Conservation (phyloP, 1,284 basidiomycete species). For the Serendipita sp. region DNA sequence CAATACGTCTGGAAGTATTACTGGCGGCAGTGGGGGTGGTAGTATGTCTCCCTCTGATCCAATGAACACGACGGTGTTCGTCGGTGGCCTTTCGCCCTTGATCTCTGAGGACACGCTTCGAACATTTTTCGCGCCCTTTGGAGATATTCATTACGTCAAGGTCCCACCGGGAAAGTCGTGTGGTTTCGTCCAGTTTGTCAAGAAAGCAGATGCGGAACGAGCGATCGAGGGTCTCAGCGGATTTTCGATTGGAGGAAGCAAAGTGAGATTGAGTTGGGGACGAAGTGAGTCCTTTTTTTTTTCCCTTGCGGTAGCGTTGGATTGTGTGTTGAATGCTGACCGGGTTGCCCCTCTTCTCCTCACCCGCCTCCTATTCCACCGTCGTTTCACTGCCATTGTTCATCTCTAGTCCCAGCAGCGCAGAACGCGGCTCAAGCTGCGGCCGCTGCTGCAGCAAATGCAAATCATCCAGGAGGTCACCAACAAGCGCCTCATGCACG, state of each 20-base stretch:
- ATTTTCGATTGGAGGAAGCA: constrained; percentile 80
- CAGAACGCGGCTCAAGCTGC: constrained; percentile 1
- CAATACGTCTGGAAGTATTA: not conserved
- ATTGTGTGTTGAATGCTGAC: not conserved
- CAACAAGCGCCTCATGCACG: not conserved
- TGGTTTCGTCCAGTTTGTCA: constrained; percentile 88
- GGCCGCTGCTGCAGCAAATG: not conserved
- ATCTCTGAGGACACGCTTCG: constrained; percentile 78
- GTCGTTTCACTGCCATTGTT: not conserved
- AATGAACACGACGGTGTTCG: constrained; percentile 78
- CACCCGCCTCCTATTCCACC: not conserved
- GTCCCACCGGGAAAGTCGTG: constrained; percentile 91
- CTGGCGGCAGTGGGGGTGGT: not conserved
- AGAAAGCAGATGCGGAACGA: constrained; percentile 79
- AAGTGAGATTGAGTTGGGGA: constrained; percentile 86
- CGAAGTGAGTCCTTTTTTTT: constrained; percentile 43
- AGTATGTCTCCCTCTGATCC: constrained; percentile 47
- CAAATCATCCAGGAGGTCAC: not conserved
- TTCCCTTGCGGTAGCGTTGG: not conserved
- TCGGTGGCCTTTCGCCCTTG: constrained; percentile 72
- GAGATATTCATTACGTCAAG: constrained; percentile 89
- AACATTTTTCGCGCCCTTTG: constrained; percentile 80
- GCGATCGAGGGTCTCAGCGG: constrained; percentile 96
- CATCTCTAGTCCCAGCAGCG: not conserved
- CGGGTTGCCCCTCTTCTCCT: not conserved